Evolutionary conservation across 306 rosid genomes (phyloP), one percentile per base, ranked within the genome.

Genomic region (Cucumis hystrix): DNA sequence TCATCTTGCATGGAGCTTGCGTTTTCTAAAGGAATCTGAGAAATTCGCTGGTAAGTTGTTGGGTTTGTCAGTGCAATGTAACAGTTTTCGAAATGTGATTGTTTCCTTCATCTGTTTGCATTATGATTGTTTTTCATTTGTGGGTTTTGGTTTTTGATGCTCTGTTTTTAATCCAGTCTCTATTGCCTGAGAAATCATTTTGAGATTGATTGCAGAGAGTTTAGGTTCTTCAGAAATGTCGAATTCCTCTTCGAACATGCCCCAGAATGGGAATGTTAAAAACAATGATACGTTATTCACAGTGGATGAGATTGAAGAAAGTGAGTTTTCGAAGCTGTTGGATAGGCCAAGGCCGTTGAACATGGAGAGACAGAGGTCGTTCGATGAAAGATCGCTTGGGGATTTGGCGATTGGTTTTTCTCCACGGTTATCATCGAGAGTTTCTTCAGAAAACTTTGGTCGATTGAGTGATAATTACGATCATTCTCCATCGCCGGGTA

Each of bases 351-450:
- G 90, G 84, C 10, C 83, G 74, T 30, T 88, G 86, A 89, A 89
- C 78, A 84, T 87, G 61, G 97, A 90, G 72, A 88, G 94, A 80
- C 86, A 89, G 74, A 86, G 89, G 79, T 94, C 98, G 21, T 89
- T 43, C 56, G 97, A 91, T 66, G 94, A 91, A 80, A 86, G 91
- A 81, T 83, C 93, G 43, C 57, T 86, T 39, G 80, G 65, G 77
- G 97, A 93, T 66, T 83, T 91, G 78, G 77, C 88, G 23, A 74
- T 81, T 55, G 88, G 82, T 25, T 6, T 68, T 33, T 93, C 96
- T 55, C 97, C 96, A 1, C 86, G 47, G 16, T 85, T 17, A 9
- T 60, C 68, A 20, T 21, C 83, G 56, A 79, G 79, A 69, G 81
- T 75, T 83, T 58, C 56, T 82, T 58, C 56, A 25, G 98, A 93